Base-by-base conservation (phyloP, 2,329 filamentous ascomycete species). In the Cladophialophora bantiana region DNA sequence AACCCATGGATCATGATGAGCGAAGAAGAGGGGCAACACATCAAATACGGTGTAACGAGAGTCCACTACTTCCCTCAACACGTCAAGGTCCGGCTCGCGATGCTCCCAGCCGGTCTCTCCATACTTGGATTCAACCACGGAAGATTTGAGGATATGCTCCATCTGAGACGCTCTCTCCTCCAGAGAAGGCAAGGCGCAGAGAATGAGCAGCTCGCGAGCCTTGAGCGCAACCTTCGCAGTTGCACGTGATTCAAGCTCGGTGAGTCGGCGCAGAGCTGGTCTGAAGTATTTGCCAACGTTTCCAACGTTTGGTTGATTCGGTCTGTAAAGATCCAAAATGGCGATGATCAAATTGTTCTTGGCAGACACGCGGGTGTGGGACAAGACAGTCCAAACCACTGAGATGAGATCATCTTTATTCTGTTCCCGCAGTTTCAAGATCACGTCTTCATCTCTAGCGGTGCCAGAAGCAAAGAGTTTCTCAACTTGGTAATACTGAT, bases 31-130 rank as follows among this genome's bases (percentile, higher is more conserved):
- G 7, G 94, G 91, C 72, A 99, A 81, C 18, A 99, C 95, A 77
- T 99, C 95, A 74, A 97, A 97, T 71, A 99, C 95, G 50, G 94
- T 98, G 83, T 96, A 98, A 83, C 96, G 96, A 62, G 95, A 98
- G 80, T 99, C 95, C 60, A 99, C 93, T 36, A 99, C 94, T 80
- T 99, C 95, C 84, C 97, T 97, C 82, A 99, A 90, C 71, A 96
- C 85, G 26, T 96, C 91, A 62, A 96, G 83, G 80, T 90, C 92
- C 56, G 95, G 95, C 80, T 97, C 92, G 72, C 95, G 87, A 82
- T 99, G 95, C 71, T 97, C 94, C 91, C 92, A 97, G 59, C 94
- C 94, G 68, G 92, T 94, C 85, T 99, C 95, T 67, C 95, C 95
- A 76, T 99, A 99, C 73, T 92, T 90, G n/a, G 94, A 97, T 79